These are phyloP conservation scores for Lichtheimia hyalospora DNA, from an alignment of 371 early-diverging fungal species.

Conservation along the genomic window DNA sequence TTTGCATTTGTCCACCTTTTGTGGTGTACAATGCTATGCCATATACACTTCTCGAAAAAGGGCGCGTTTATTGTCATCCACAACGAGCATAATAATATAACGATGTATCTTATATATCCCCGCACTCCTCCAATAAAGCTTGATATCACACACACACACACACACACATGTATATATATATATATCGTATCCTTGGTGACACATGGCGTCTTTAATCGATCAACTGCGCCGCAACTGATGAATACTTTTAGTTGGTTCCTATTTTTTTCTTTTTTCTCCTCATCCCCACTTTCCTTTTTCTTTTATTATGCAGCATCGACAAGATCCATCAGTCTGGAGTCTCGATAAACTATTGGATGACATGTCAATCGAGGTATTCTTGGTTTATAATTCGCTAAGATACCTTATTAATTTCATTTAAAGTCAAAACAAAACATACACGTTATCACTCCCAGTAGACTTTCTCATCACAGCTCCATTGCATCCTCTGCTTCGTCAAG, in stretches of 20 bases:
- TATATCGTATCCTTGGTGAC: too few species aligned
- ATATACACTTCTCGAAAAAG: constrained; percentile 37
- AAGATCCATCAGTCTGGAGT: background rate
- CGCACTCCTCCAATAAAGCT: too few species aligned
- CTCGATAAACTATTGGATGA: too few species aligned
- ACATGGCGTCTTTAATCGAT: too few species aligned
- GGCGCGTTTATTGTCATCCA: constrained; percentile 32
- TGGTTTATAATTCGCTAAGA: too few species aligned
- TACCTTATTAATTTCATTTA: too few species aligned
- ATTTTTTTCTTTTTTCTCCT: background rate
- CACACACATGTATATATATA: too few species aligned
- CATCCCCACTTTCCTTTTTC: background rate
- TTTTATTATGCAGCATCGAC: background rate
- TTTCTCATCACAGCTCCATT: constrained; percentile 16
- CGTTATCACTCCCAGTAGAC: background rate
- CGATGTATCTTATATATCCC: too few species aligned
- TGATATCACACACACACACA: too few species aligned
- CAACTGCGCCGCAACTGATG: too few species aligned
- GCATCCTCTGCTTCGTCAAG: constrained; percentile 15
- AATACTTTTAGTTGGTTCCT: background rate
- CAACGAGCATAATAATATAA: background rate
- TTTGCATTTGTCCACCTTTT: constrained; percentile 51
- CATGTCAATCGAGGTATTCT: too few species aligned
- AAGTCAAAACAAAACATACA: background rate
- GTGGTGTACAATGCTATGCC: constrained; percentile 22